Conservation (phyloP, 257 asterid species). For the Nicotiana knightiana region DNA sequence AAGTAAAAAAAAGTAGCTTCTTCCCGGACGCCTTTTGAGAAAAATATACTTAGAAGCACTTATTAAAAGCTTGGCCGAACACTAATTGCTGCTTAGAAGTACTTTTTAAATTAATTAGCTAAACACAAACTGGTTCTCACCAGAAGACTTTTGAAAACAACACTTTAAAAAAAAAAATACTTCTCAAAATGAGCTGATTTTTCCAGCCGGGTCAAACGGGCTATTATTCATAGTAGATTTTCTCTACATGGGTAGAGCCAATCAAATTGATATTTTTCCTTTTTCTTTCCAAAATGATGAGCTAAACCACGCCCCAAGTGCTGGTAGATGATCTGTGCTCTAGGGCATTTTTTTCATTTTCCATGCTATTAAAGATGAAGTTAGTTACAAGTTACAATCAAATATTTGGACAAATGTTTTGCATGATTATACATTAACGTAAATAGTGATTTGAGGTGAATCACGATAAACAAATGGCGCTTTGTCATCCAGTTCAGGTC, state of each 20-base stretch:
- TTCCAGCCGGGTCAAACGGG: neutral
- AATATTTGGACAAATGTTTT: neutral
- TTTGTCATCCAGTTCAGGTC: slow-evolving; percentile 10
- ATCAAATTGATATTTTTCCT: neutral
- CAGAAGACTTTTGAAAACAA: no score
- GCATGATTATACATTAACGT: neutral
- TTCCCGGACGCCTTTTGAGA: no score
- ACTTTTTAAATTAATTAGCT: no score
- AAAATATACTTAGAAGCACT: no score
- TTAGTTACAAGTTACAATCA: neutral
- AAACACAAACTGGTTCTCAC: no score
- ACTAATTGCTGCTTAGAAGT: no score
- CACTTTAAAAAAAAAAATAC: no score
- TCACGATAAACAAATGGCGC: neutral
- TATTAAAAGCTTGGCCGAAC: no score
- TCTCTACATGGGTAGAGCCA: no score
- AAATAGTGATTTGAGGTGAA: neutral
- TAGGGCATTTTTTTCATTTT: neutral
- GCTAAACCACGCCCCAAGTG: neutral
- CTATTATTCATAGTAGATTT: neutral
- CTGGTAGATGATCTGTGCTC: neutral
- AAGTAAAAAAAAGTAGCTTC: no score
- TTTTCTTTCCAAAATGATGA: neutral
- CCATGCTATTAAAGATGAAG: neutral
- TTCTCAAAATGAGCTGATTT: no score